These are phyloP conservation scores for Handroanthus guayacan DNA, from an alignment of 257 asterid genomes.

Conservation along the genomic window DNA sequence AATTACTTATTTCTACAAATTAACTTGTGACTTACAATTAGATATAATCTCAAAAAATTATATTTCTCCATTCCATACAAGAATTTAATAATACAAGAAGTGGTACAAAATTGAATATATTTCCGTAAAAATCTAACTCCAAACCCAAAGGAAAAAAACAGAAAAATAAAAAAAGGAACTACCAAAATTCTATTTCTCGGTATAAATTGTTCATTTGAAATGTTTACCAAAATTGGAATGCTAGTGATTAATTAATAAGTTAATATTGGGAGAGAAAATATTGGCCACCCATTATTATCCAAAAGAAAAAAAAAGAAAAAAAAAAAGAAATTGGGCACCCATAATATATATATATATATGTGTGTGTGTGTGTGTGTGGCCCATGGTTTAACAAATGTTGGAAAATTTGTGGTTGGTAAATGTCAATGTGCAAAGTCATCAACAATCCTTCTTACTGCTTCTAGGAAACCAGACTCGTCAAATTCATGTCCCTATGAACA, in stretches of 20 bases:
- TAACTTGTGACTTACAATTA: background rate
- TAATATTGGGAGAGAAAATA: background rate
- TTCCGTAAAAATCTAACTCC: background rate
- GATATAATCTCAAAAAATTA: background rate
- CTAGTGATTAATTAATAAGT: conserved; percentile 4
- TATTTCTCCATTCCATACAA: background rate
- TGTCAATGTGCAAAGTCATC: conserved; percentile 45
- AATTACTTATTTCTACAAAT: too few relatives aligned
- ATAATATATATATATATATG: background rate
- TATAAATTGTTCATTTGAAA: background rate
- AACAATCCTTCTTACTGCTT: conserved; percentile 60
- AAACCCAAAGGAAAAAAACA: background rate
- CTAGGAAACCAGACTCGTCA: conserved; percentile 73
- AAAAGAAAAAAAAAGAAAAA: too few relatives aligned
- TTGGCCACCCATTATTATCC: background rate
- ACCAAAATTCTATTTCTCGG: background rate
- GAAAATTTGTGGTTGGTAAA: conserved; percentile 11
- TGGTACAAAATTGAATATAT: background rate
- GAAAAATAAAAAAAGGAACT: background rate
- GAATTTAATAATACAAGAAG: background rate
- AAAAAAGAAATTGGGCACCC: background rate
- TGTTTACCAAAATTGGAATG: conserved; percentile 30
- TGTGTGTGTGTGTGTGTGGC: background rate
- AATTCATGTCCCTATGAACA: conserved; percentile 62
- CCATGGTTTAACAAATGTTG: conserved; percentile 19